Evolutionary conservation across 139 green algal genomes (phyloP), one percentile per base, ranked within the genome.

Genomic region (Protoeuglena noctilucae): DNA sequence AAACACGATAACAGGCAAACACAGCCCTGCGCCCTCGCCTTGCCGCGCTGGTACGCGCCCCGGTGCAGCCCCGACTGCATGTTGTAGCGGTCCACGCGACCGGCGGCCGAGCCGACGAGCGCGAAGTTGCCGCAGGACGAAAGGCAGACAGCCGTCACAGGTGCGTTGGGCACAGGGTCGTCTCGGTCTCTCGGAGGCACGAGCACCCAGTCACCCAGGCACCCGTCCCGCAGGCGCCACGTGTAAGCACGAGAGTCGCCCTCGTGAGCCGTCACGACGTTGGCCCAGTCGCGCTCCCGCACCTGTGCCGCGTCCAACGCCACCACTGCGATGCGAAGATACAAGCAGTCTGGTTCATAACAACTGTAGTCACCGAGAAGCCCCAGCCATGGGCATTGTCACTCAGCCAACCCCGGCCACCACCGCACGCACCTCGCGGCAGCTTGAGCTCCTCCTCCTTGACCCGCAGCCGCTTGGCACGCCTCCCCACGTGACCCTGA

Each of bases 51-150:
- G 17, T 51, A 51, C 45, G 48, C 55, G 23, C 86, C 84, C 18
- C 86, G 60, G 69, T 93, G 81, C 25, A 85, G 41, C 1, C 85
- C 85, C 18, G 68, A 85, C 74, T 96, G 91, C 77, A 98, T 72
- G 78, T 97, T 97, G 75, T 93, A 98, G 2, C 83, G 69, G 71
- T 97, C 78, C 28, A 98, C 40, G 2, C 71, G 74, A 0, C 91
- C 91, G 1, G 22, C 59, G 1, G 57, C 68, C 17, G 41, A 78
- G 19, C 89, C 91, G 21, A 98, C 80, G 19, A 98, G 40, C 0
- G 71, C 92, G 70, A 93, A 98, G 74, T 97, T 97, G 48, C 91
- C 91, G 68, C 91, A 98, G 48, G 57, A 58, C 65, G 67, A 86
- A 29, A 93, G 57, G 0, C 65, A 70, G 19, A 93, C 83, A 4